Conservation (phyloP, 495 filamentous ascomycete species). For the Penicillium waksmanii region DNA sequence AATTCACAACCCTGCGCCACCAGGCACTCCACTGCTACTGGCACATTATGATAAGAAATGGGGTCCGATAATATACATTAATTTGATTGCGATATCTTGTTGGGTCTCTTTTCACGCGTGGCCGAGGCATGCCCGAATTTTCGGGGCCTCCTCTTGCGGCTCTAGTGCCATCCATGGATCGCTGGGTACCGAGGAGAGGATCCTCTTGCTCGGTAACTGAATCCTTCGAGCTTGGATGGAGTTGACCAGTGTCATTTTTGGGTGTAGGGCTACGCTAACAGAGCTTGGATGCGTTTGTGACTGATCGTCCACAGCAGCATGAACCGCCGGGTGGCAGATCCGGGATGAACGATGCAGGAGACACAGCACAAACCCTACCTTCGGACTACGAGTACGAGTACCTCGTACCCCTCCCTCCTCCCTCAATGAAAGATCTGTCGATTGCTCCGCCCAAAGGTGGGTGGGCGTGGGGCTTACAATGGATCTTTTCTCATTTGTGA, state of each 20-base stretch:
- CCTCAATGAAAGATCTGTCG: neutral
- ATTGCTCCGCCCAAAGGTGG: neutral
- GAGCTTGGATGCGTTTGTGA: slow-evolving; percentile 19
- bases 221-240: neutral
- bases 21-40: neutral
- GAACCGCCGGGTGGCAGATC: slow-evolving; percentile 14
- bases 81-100: neutral
- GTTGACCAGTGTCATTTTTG: neutral
- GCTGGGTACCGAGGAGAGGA: neutral
- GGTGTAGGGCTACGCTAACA: slow-evolving; percentile 6
- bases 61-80: slow-evolving; percentile 1
- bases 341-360: slow-evolving; percentile 17
- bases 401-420: neutral
- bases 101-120: neutral
- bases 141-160: neutral
- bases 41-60: neutral
- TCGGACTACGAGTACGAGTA: neutral
- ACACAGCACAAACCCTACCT: slow-evolving; percentile 6
- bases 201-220: neutral
- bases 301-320: slow-evolving; percentile 19
- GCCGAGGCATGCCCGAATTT: neutral
- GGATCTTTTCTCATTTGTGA: slow-evolving; percentile 7
- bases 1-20: slow-evolving; percentile 4
- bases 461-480: slow-evolving; percentile 10
- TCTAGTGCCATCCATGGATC: neutral